Evolutionary conservation across 129 eudicot genomes (phyloP).

Genomic region (Cynara cardunculus): DNA sequence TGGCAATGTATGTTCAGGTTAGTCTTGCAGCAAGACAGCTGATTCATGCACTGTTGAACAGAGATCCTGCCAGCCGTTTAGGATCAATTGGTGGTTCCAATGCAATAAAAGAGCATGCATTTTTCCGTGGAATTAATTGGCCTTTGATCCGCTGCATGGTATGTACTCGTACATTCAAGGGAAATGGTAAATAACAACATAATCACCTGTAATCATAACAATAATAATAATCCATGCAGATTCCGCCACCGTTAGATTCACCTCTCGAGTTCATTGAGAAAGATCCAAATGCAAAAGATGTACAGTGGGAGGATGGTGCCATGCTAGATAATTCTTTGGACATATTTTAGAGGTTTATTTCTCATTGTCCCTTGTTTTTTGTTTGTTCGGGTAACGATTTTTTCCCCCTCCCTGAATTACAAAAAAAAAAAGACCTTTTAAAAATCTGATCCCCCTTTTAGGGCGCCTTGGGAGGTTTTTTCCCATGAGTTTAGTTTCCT

Average conservation of each 20-base stretch:
- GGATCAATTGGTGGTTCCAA: slow-evolving; percentile 85
- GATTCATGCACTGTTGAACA: slow-evolving; percentile 70
- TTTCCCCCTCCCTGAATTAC: background rate
- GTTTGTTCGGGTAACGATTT: background rate
- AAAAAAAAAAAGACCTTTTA: too few species aligned
- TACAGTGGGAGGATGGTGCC: slow-evolving; percentile 83
- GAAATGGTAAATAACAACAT: background rate
- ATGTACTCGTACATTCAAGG: slow-evolving; percentile 8
- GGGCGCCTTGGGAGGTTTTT: too few species aligned
- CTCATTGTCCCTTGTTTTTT: slow-evolving; percentile 6
- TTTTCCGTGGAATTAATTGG: slow-evolving; percentile 90
- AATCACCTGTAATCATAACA: background rate
- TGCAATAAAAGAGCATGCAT: slow-evolving; percentile 82
- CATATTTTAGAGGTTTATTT: slow-evolving; percentile 57
- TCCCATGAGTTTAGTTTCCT: background rate
- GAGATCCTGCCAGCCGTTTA: slow-evolving; percentile 83
- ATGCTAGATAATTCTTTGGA: slow-evolving; percentile 60
- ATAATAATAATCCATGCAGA: slow-evolving; percentile 37
- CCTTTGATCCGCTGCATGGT: slow-evolving; percentile 98
- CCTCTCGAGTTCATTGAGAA: slow-evolving; percentile 75
- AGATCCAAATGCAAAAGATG: slow-evolving; percentile 55
- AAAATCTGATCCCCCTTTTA: too few species aligned
- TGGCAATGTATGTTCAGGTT: slow-evolving; percentile 46
- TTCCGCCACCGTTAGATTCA: slow-evolving; percentile 76
- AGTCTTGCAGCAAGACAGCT: slow-evolving; percentile 91